Percentiles rank a stretch among this genome's conserved stretches.
These are phyloP conservation scores for Claviceps capensis DNA, from an alignment of 2,329 filamentous ascomycete genomes.

Conservation along the genomic window DNA sequence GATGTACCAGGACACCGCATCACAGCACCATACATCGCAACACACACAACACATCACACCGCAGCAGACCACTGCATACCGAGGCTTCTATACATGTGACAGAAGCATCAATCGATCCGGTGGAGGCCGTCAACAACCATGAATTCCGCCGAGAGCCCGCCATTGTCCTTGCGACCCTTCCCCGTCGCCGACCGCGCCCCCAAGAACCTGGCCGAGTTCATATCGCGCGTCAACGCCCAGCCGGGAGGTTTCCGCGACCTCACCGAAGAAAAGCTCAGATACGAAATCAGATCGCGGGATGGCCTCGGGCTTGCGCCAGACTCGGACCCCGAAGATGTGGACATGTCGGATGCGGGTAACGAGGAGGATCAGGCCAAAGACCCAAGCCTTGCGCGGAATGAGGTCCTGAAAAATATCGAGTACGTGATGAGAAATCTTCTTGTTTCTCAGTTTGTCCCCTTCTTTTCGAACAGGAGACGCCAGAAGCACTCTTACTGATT, in stretches of 20 bases:
- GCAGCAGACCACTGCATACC: too few relatives aligned
- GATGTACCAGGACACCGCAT: too few relatives aligned
- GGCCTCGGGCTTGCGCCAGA: slow-evolving; percentile 25
- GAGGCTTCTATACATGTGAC: not conserved
- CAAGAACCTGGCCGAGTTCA: slow-evolving; percentile 57
- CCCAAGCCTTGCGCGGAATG: slow-evolving; percentile 38
- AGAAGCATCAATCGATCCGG: not conserved
- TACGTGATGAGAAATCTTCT: slow-evolving; percentile 18
- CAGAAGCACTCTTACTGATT: not conserved
- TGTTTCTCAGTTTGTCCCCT: not conserved
- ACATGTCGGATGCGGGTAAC: slow-evolving; percentile 33
- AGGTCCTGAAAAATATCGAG: slow-evolving; percentile 46
- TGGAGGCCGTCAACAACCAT: slow-evolving; percentile 10
- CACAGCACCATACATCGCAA: too few relatives aligned
- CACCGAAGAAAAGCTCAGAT: slow-evolving; percentile 56
- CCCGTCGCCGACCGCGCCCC: slow-evolving; percentile 42
- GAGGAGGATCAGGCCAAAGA: slow-evolving; percentile 29
- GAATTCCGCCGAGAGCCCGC: slow-evolving; percentile 18
- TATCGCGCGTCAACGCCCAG: slow-evolving; percentile 69
- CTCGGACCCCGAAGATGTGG: slow-evolving; percentile 30
- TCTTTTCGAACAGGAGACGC: not conserved
- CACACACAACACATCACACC: too few relatives aligned
- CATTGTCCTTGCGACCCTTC: slow-evolving; percentile 24
- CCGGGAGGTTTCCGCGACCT: slow-evolving; percentile 66
- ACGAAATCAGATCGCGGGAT: slow-evolving; percentile 43